Percentiles rank a stretch among this genome's conserved stretches.
These are phyloP conservation scores for Gnomoniopsis smithogilvyi DNA, from an alignment of 2,329 filamentous ascomycete species.

Conservation along the genomic window DNA sequence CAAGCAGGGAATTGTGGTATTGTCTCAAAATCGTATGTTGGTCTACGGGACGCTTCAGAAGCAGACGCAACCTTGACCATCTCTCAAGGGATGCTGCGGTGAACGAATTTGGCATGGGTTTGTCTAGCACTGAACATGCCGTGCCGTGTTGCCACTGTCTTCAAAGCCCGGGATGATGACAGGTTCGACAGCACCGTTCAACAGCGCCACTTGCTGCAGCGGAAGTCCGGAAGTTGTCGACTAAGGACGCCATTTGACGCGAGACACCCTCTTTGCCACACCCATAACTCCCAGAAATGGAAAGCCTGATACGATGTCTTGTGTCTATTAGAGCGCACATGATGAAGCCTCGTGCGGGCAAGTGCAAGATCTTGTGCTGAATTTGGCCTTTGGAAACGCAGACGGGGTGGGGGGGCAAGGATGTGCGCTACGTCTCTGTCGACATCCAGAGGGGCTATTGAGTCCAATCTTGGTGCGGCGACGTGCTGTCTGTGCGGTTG, in stretches of 20 bases:
- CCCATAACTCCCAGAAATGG: not conserved
- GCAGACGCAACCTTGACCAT: not conserved
- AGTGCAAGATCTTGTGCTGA: not conserved
- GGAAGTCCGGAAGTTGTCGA: not conserved
- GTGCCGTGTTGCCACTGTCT: not conserved
- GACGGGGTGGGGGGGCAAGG: not conserved
- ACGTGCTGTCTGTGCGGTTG: slow-evolving; percentile 4
- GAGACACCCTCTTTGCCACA: not conserved
- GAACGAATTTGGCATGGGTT: not conserved
- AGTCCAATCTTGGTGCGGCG: not conserved
- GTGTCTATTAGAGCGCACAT: not conserved
- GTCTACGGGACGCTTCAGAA: not conserved
- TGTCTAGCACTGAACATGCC: not conserved
- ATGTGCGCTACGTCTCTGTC: not conserved
- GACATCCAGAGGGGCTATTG: not conserved
- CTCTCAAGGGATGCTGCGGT: not conserved
- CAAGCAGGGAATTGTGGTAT: not conserved
- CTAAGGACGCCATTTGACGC: not conserved
- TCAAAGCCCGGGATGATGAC: not conserved
- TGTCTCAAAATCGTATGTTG: not conserved
- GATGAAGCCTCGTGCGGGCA: not conserved
- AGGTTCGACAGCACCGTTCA: not conserved
- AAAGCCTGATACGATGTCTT: not conserved
- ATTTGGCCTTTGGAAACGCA: not conserved
- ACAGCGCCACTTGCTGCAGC: not conserved